Evolutionary conservation across 345 rosid species (phyloP).

Genomic region (Rubroshorea leprosula): DNA sequence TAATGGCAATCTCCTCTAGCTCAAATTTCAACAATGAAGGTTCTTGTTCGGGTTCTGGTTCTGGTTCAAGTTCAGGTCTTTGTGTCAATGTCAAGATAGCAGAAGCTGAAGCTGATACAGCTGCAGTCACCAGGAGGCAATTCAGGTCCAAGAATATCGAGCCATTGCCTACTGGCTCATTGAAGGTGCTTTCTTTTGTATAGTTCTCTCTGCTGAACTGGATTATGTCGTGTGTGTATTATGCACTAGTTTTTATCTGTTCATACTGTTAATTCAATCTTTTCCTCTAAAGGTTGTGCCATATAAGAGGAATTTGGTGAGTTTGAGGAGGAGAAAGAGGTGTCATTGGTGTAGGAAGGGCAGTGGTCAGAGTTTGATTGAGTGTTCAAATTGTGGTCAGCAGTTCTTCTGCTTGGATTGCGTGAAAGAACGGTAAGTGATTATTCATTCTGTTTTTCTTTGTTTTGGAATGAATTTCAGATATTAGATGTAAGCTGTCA

Average conservation of each 20-base stretch:
- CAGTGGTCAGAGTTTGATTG: constrained; percentile 42
- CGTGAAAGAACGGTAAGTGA: constrained; percentile 54
- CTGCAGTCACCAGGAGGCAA: constrained; percentile 38
- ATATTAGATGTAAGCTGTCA: background rate
- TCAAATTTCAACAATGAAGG: constrained; percentile 36
- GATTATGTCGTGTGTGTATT: background rate
- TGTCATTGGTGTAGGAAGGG: constrained; percentile 88
- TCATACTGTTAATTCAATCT: background rate
- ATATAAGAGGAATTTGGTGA: constrained; percentile 44
- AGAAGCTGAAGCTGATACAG: constrained; percentile 26
- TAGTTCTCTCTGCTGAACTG: background rate
- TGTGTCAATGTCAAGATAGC: constrained; percentile 61
- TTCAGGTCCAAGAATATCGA: constrained; percentile 87
- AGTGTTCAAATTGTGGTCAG: constrained; percentile 64
- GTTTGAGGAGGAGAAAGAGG: constrained; percentile 55
- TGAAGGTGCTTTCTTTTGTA: constrained; percentile 43
- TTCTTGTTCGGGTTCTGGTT: constrained; percentile 28
- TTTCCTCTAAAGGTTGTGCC: constrained; percentile 46
- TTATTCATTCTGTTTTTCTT: background rate
- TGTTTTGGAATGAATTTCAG: background rate
- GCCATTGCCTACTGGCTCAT: constrained; percentile 56
- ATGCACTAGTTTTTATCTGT: background rate
- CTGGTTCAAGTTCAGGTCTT: constrained; percentile 22
- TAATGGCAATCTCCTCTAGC: constrained; percentile 76
- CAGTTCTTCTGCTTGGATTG: constrained; percentile 72